Conservation (phyloP, 306 rosid species). For the Delonix regia region DNA sequence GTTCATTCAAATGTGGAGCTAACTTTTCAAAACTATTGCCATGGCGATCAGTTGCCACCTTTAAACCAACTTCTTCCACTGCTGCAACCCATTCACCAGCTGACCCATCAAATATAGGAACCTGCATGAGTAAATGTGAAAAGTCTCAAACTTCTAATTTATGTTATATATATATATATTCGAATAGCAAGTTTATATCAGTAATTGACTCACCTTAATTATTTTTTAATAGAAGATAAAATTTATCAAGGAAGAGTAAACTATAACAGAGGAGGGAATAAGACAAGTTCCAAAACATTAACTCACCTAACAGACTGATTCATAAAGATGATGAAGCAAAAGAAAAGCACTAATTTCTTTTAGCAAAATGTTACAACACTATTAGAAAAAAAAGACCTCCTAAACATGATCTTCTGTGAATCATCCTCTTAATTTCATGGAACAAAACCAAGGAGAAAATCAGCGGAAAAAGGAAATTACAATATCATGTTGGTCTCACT, state of each 20-base stretch:
- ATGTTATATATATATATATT: not conserved
- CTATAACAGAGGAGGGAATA: not conserved
- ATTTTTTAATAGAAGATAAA: not conserved
- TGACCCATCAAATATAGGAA: slow-evolving; percentile 95
- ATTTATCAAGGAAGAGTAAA: not conserved
- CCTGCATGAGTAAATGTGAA: slow-evolving; percentile 47
- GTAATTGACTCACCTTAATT: not conserved
- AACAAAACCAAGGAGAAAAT: not conserved
- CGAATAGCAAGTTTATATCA: not conserved
- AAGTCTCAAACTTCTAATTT: slow-evolving; percentile 33
- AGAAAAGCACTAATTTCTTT: not conserved
- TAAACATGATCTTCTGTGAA: not conserved
- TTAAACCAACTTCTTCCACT: slow-evolving; percentile 67
- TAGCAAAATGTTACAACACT: not conserved
- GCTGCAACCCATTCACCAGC: slow-evolving; percentile 83
- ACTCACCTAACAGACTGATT: not conserved
- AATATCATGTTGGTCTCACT: not conserved
- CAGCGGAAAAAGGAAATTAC: too few relatives aligned
- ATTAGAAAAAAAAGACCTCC: too few relatives aligned
- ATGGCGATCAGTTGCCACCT: slow-evolving; percentile 55
- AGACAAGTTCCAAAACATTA: not conserved
- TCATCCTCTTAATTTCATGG: not conserved
- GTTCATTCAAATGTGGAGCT: slow-evolving; percentile 73
- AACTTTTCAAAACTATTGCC: slow-evolving; percentile 65
- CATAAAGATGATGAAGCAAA: not conserved